These are phyloP conservation scores for Ambrosiella cleistominuta DNA, from an alignment of 2,329 filamentous ascomycete genomes.

Conservation along the genomic window DNA sequence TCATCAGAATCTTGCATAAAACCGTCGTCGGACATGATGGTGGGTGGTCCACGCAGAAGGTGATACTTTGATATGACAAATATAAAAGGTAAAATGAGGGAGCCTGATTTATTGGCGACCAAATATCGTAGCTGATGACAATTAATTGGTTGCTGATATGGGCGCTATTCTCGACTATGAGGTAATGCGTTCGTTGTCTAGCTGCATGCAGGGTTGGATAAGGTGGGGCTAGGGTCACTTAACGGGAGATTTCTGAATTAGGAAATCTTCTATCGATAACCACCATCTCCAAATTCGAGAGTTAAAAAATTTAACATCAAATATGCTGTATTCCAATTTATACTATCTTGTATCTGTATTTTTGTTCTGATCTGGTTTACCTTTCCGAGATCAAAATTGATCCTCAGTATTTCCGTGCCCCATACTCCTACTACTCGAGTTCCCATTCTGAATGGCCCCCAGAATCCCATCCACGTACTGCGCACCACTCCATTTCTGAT, in stretches of 20 bases:
- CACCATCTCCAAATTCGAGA: no score
- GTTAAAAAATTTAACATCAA: no score
- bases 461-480: conserved; percentile 74
- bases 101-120: no score
- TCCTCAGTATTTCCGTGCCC: conserved; percentile 83
- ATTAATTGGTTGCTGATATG: no score
- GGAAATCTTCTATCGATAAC: no score
- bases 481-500: conserved; percentile 68
- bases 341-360: not conserved
- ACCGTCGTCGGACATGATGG: conserved; percentile 33
- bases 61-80: no score
- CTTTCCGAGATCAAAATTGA: conserved; percentile 30
- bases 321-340: no score
- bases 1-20: conserved; percentile 33
- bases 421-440: conserved; percentile 80
- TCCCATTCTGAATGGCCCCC: conserved; percentile 79
- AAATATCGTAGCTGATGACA: no score
- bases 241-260: not conserved
- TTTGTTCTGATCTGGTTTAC: not conserved
- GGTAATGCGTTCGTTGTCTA: no score
- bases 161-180: no score
- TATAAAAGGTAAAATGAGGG: no score
- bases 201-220: not conserved
- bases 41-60: not conserved
- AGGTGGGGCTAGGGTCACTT: not conserved